A percentile compares a stretch with the other conserved stretches of the same genome.
phyloP scores from a whole-genome alignment of 257 asterid genomes.

The Petunia axillaris region DNA sequence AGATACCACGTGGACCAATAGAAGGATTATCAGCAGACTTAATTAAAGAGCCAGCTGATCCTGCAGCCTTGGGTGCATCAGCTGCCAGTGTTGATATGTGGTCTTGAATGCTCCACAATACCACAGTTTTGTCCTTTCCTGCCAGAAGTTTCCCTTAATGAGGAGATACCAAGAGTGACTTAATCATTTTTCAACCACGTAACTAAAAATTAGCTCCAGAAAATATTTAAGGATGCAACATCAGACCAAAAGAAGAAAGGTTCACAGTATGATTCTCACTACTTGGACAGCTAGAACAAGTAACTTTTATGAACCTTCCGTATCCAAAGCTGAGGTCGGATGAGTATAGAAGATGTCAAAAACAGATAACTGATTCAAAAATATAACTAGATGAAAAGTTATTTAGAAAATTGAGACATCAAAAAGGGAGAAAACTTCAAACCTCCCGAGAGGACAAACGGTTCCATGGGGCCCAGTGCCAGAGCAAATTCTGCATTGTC shows the following conservation, averaged over 20 bases:
- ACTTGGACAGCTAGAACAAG: slow-evolving; percentile 1
- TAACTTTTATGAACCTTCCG: slow-evolving; percentile 11
- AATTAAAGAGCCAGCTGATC: slow-evolving; percentile 61
- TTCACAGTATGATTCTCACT: background rate
- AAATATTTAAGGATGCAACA: background rate
- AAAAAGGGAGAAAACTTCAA: slow-evolving; percentile 20
- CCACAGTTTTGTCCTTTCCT: slow-evolving; percentile 97
- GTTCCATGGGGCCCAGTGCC: slow-evolving; percentile 95
- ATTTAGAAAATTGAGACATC: background rate
- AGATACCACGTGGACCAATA: slow-evolving; percentile 90
- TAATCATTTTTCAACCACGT: slow-evolving; percentile 16
- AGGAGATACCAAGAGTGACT: slow-evolving; percentile 22
- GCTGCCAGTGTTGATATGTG: slow-evolving; percentile 83
- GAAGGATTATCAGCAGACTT: slow-evolving; percentile 78
- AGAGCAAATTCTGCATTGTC: slow-evolving; percentile 99
- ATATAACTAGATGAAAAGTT: slow-evolving; percentile 17
- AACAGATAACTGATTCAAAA: background rate
- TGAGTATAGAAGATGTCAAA: background rate
- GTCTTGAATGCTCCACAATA: slow-evolving; percentile 95
- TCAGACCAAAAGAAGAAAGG: slow-evolving; percentile 6
- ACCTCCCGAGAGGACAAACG: slow-evolving; percentile 99
- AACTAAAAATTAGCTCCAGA: slow-evolving; percentile 11
- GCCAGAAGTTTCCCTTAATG: slow-evolving; percentile 27
- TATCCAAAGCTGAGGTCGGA: background rate
- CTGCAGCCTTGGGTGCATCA: slow-evolving; percentile 58